Evolutionary conservation across 768 basidiomycete species (phyloP).

Genomic region (Leccinum variicolor): DNA sequence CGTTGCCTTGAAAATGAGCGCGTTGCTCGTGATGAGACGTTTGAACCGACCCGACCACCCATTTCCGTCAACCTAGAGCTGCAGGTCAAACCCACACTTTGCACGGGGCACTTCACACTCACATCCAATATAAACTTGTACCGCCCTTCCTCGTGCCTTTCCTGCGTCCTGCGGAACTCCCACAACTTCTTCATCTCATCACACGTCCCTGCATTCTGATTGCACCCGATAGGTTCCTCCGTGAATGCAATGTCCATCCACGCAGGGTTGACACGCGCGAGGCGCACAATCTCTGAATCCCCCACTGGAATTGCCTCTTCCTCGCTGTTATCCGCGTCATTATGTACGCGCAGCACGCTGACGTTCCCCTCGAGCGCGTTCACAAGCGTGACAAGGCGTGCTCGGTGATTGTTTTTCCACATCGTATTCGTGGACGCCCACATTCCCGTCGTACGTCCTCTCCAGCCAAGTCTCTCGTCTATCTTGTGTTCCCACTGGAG

Average conservation of each 20-base stretch:
- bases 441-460: conserved; percentile 73
- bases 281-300: conserved; percentile 30
- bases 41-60: conserved; percentile 74
- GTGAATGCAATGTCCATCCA: conserved; percentile 62
- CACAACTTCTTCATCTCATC: conserved; percentile 42
- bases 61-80: conserved; percentile 51
- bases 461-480: conserved; percentile 64
- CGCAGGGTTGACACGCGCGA: conserved; percentile 46
- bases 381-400: conserved; percentile 41
- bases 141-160: conserved; percentile 45
- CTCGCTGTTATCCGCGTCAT: not conserved
- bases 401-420: conserved; percentile 52
- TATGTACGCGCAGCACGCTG: conserved; percentile 37
- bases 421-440: conserved; percentile 34
- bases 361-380: conserved; percentile 41
- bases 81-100: not conserved
- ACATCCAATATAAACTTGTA: conserved; percentile 64
- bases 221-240: conserved; percentile 43
- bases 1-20: conserved; percentile 65
- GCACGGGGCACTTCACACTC: conserved; percentile 11
- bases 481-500: conserved; percentile 62
- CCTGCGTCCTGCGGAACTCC: conserved; percentile 47
- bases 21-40: conserved; percentile 56
- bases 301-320: conserved; percentile 34
- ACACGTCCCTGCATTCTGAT: conserved; percentile 33